A percentile compares a stretch with the other conserved stretches of the same genome.
Evolutionary conservation across 192 early-diverging fungal species (phyloP).

Genomic region (Entrophospora sp.): DNA sequence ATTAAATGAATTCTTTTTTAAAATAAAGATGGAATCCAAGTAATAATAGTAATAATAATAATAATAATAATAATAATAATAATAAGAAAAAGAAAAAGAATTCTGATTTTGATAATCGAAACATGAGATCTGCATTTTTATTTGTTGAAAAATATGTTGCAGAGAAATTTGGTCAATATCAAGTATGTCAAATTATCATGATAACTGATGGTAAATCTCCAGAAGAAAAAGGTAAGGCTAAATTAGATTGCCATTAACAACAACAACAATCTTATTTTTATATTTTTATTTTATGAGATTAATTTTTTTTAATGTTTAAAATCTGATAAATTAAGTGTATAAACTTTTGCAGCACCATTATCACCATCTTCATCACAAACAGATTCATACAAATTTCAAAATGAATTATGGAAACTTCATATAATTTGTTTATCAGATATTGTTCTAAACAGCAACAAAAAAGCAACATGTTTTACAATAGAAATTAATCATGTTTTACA

Average conservation of each 20-base stretch:
- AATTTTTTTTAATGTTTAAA: too few species aligned
- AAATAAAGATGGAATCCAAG: neutral
- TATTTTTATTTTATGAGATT: too few species aligned
- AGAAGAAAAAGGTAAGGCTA: neutral
- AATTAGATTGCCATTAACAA: too few species aligned
- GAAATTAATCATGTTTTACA: neutral
- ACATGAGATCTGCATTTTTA: neutral
- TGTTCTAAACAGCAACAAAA: neutral
- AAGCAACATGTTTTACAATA: neutral
- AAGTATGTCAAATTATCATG: neutral
- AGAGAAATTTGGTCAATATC: neutral
- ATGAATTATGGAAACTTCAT: neutral
- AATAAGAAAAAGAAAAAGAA: too few species aligned
- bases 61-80: too few species aligned
- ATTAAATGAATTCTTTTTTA: neutral
- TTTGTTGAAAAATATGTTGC: neutral
- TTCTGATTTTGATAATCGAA: neutral
- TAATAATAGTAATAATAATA: too few species aligned
- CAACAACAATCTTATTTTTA: too few species aligned
- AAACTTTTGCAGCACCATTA: too few species aligned
- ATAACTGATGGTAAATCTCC: neutral
- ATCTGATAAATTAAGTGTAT: too few species aligned
- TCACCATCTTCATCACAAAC: too few species aligned
- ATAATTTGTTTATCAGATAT: slow-evolving; percentile 1
- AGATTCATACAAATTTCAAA: neutral